These are phyloP conservation scores for Aureobasidium sp. DNA, from an alignment of 2,329 filamentous ascomycete species.

Conservation along the genomic window DNA sequence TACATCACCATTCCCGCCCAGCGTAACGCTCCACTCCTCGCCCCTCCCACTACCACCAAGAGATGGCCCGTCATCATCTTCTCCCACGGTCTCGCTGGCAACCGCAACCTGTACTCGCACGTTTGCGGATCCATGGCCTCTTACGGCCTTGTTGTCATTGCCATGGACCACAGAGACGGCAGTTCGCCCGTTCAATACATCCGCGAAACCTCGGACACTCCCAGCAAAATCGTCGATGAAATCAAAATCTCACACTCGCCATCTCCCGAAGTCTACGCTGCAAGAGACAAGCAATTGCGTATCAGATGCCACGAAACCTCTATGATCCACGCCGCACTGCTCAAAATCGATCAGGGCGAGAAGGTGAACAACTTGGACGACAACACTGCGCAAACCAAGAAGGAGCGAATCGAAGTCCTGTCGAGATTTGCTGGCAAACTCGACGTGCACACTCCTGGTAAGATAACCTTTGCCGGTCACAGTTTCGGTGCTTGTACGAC, in stretches of 20 bases:
- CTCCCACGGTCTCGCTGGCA: constrained; percentile 75
- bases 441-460: constrained; percentile 61
- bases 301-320: constrained; percentile 74
- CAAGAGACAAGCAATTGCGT: constrained; percentile 61
- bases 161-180: constrained; percentile 75
- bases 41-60: constrained; percentile 36
- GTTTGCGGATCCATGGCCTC: constrained; percentile 69
- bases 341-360: constrained; percentile 53
- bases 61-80: constrained; percentile 78
- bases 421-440: constrained; percentile 52
- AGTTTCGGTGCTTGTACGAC: constrained; percentile 70
- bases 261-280: constrained; percentile 55
- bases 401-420: constrained; percentile 39
- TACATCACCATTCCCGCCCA: constrained; percentile 64
- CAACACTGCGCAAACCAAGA: constrained; percentile 29
- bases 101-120: constrained; percentile 77
- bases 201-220: constrained; percentile 45
- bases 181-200: constrained; percentile 68
- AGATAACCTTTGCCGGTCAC: constrained; percentile 68
- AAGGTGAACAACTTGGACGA: constrained; percentile 37
- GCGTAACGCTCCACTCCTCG: constrained; percentile 58
- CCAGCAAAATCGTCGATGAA: constrained; percentile 35
- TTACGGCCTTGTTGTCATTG: constrained; percentile 71
- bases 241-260: constrained; percentile 50
- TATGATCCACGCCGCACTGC: constrained; percentile 57